Base-by-base conservation (phyloP, 2,329 filamentous ascomycete species). In the Sarocladium kiliense region DNA sequence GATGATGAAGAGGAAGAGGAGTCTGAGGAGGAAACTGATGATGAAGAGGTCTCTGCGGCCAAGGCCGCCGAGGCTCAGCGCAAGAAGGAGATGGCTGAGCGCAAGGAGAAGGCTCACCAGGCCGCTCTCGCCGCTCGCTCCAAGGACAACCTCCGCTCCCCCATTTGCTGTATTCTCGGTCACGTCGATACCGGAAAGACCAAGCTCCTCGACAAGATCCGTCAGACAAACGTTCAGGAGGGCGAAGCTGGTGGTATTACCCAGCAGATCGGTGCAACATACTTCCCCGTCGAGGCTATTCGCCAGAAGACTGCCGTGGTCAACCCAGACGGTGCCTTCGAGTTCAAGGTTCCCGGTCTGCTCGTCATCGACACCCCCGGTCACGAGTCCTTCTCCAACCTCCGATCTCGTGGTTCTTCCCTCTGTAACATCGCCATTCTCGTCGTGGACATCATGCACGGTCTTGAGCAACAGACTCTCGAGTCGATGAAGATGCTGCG, bases 171-270 rank as follows among this genome's bases (percentile, higher is more conserved):
- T 87, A 99, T 99, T 82, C 85, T 99, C 61, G 94, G 94, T 66
- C 94, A 99, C 84, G 94, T 99, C 83, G 94, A 99, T 86, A 99
- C 95, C 45, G 94, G 94, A 71, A 99, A 99, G 79, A 99, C 94
- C n/a, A 99, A 97, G 77, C 79, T 99, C 60, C 82, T 99, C 57
- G 94, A 99, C 79, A 99, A 99, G 78, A 90, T 99, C 67, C 89
- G 94, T 66, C 91, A 97, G 73, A 97, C 94, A 56, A 97, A 99
- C 68, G 94, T 99, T 34, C 95, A 99, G 69, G 94, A 97, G 75
- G 94, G 94, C 66, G 94, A 99, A 82, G 95, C 94, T 39, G 95
- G 94, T 80, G 94, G 94, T 86, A 99, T 99, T 67, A 99, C 94
- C 7, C 94, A 99, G 75, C 94, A 99, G 74, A 99, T 99, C 68